phyloP scores from a whole-genome alignment of 345 rosid genomes.

The Salix udensis region DNA sequence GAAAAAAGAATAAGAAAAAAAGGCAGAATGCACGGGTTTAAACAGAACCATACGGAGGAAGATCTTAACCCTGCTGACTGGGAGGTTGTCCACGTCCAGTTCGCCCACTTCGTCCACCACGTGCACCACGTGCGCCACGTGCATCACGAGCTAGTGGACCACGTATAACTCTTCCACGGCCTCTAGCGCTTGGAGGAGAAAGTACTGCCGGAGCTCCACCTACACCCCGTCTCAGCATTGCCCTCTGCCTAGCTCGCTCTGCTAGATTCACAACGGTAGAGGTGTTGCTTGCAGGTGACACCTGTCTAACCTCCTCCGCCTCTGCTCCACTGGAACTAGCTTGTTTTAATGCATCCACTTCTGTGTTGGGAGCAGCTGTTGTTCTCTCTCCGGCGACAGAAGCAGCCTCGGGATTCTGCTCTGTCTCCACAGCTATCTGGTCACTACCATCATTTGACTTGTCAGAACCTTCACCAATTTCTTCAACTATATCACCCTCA shows the following conservation, averaged over 20 bases:
- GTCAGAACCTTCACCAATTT: conserved; percentile 48
- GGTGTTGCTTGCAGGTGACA: conserved; percentile 37
- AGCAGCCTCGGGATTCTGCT: conserved; percentile 31
- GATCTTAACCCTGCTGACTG: conserved; percentile 34
- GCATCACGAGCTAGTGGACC: conserved; percentile 40
- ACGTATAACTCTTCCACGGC: conserved; percentile 50
- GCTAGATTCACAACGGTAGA: conserved; percentile 47
- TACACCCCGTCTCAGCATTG: conserved; percentile 45
- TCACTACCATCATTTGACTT: conserved; percentile 46
- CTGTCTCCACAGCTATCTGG: conserved; percentile 34
- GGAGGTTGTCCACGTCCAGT: conserved; percentile 42
- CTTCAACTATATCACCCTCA: conserved; percentile 53
- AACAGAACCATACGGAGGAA: neutral
- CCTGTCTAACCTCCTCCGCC: conserved; percentile 49
- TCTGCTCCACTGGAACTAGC: conserved; percentile 31
- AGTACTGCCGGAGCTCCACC: conserved; percentile 30
- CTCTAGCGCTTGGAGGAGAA: conserved; percentile 31
- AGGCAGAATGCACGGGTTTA: neutral
- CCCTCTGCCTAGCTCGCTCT: conserved; percentile 54
- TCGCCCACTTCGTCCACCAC: conserved; percentile 4
- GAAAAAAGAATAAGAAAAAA: neutral
- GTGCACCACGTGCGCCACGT: conserved; percentile 41
- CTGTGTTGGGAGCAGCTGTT: conserved; percentile 17
- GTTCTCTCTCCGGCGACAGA: conserved; percentile 24
- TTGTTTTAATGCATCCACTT: conserved; percentile 29